Percentiles rank a stretch among this genome's conserved stretches.
These are phyloP conservation scores for Lepraria neglecta DNA, from an alignment of 495 filamentous ascomycete genomes.

Conservation along the genomic window DNA sequence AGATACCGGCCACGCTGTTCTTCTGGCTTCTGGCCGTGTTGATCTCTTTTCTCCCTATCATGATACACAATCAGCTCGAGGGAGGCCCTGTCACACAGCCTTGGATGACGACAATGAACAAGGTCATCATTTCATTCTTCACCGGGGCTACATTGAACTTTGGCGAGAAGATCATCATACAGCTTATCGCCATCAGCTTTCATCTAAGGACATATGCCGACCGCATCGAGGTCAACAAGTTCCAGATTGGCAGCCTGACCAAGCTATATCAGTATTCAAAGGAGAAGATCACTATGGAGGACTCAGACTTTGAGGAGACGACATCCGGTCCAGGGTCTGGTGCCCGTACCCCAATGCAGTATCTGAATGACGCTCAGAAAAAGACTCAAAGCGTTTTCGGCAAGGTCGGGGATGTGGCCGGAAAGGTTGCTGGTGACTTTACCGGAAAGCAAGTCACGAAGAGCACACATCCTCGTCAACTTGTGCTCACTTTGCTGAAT, in stretches of 20 bases:
- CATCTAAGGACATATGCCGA: slow-evolving; percentile 87
- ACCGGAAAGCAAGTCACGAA: slow-evolving; percentile 70
- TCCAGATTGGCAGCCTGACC: slow-evolving; percentile 70
- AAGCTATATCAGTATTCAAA: slow-evolving; percentile 82
- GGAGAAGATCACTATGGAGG: slow-evolving; percentile 60
- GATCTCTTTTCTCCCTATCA: slow-evolving; percentile 51
- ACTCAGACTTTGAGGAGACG: slow-evolving; percentile 60
- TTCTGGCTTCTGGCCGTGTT: slow-evolving; percentile 88
- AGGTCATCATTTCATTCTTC: slow-evolving; percentile 78
- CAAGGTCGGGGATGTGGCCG: slow-evolving; percentile 82
- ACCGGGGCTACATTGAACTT: slow-evolving; percentile 75
- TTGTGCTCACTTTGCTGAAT: slow-evolving; percentile 65
- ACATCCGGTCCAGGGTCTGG: slow-evolving; percentile 45
- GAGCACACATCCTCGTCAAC: slow-evolving; percentile 78
- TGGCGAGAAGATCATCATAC: slow-evolving; percentile 87
- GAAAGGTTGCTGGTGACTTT: slow-evolving; percentile 89
- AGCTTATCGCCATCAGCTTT: slow-evolving; percentile 90
- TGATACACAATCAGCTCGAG: slow-evolving; percentile 67
- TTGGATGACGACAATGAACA: slow-evolving; percentile 79
- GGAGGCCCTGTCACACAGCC: slow-evolving; percentile 44
- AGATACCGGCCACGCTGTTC: slow-evolving; percentile 80
- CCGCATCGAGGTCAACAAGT: slow-evolving; percentile 88
- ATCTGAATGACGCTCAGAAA: slow-evolving; percentile 55
- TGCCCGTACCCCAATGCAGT: slow-evolving; percentile 62
- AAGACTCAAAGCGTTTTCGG: slow-evolving; percentile 66